Evolutionary conservation across 768 basidiomycete genomes (phyloP).

Genomic region (Suillus subaureus): DNA sequence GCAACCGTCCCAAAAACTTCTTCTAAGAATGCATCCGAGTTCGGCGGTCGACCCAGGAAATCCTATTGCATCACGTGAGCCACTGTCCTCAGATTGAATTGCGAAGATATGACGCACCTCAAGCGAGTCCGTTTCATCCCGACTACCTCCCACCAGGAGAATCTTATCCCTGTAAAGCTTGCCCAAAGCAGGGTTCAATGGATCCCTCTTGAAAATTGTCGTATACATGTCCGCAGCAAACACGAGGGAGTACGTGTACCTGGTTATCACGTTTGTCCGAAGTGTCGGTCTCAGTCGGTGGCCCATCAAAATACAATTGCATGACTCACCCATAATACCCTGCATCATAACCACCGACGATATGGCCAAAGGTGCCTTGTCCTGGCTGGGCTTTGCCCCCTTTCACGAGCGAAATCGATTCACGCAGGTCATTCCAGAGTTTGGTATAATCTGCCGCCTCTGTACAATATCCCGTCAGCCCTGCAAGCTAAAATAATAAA

Average conservation of each 20-base stretch:
- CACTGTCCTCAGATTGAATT: neutral
- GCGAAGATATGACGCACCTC: slow-evolving; percentile 45
- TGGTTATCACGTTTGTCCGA: slow-evolving; percentile 4
- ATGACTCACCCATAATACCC: slow-evolving; percentile 51
- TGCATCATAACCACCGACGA: slow-evolving; percentile 72
- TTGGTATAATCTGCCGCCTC: slow-evolving; percentile 72
- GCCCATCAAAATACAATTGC: neutral
- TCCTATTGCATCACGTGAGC: slow-evolving; percentile 44
- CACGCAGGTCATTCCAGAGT: slow-evolving; percentile 76
- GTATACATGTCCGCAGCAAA: slow-evolving; percentile 63
- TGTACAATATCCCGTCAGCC: slow-evolving; percentile 33
- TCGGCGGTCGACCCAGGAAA: slow-evolving; percentile 77
- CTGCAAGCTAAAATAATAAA: neutral
- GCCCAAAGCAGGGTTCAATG: slow-evolving; percentile 69
- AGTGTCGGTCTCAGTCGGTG: neutral
- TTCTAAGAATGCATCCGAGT: slow-evolving; percentile 73
- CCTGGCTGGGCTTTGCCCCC: slow-evolving; percentile 62
- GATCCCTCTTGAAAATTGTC: slow-evolving; percentile 81
- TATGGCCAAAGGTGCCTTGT: slow-evolving; percentile 76
- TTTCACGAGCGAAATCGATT: slow-evolving; percentile 71
- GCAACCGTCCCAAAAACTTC: slow-evolving; percentile 57
- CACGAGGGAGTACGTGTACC: slow-evolving; percentile 75
- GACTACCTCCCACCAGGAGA: slow-evolving; percentile 70
- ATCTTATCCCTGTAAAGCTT: slow-evolving; percentile 76
- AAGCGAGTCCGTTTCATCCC: slow-evolving; percentile 81